A percentile compares a stretch with the other conserved stretches of the same genome.
Conservation (phyloP, 2,329 filamentous ascomycete genomes). For the Cercospora beticola region DNA sequence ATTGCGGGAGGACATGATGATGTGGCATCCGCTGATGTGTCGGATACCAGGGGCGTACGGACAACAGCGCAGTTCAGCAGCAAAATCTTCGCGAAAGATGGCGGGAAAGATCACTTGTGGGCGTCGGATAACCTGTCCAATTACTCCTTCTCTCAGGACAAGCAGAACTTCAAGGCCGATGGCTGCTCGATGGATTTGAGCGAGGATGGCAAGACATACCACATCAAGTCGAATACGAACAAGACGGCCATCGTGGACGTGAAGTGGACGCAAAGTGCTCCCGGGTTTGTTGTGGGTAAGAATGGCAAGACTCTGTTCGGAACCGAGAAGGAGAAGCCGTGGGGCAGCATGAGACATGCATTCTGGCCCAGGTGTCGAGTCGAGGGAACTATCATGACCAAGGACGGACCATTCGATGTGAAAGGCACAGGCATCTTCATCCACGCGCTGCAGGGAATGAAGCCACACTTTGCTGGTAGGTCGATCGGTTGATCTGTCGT, state of each 20-base stretch:
- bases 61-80: conserved; percentile 91
- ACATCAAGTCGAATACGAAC: conserved; percentile 87
- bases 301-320: conserved; percentile 83
- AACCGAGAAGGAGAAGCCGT: conserved; percentile 80
- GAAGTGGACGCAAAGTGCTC: conserved; percentile 71
- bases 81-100: conserved; percentile 79
- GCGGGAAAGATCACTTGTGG: conserved; percentile 75
- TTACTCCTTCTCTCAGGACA: conserved; percentile 80
- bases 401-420: conserved; percentile 77
- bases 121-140: conserved; percentile 76
- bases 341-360: conserved; percentile 86
- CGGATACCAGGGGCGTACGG: conserved; percentile 68
- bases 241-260: conserved; percentile 79
- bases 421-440: conserved; percentile 76
- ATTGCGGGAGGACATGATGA: neutral
- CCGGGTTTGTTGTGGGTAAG: conserved; percentile 81
- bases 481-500: conserved; percentile 11
- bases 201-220: conserved; percentile 77
- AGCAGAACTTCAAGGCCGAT: conserved; percentile 80
- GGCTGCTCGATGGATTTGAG: conserved; percentile 82
- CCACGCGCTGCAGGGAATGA: conserved; percentile 94
- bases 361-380: conserved; percentile 90
- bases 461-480: conserved; percentile 88
- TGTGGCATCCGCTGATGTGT: conserved; percentile 17
- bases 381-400: conserved; percentile 81